Base-by-base conservation (phyloP, 1,284 basidiomycete species). In the Apiotrichum domesticum region DNA sequence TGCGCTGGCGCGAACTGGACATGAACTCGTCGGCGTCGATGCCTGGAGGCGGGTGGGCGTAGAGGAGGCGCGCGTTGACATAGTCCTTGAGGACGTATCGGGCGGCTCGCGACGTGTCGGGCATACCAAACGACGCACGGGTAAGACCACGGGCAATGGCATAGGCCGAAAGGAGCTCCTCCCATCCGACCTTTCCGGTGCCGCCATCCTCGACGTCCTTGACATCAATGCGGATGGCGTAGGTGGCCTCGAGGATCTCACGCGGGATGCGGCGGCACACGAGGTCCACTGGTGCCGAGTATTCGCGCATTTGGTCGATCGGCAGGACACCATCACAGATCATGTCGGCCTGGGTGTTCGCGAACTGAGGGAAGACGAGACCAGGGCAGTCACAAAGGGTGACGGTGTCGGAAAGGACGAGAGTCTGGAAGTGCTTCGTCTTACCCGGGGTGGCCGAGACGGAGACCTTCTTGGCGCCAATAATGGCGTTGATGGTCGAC, bases 401-500 rank as follows among this genome's bases (percentile, higher is more conserved):
- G 50, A 98, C 88, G 3, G 84, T 81, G 34, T 89, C 84, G 0
- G 93, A 93, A 33, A 98, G 82, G 63, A 93, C 84, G 62, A 98
- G 93, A 0, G 96, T 99, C 78, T 99, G 96, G 80, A 98, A 98
- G 77, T 98, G 96, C 74, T 99, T 99, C 35, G 96, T 99, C 77
- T 98, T 98, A 64, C 96, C 94, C 0, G 96, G 96, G 0, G 95
- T 98, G 0, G 93, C 86, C 2, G 94, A 98, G 7, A 97, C 95
- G 66, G 90, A 95, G 60, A 98, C 95, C 81, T 94, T 96, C 80
- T 98, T 97, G 46, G 80, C 74, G 14, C 81, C 82, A 34, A 83
- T 77, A 3, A 83, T 73, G 6, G 82, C 80, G 67, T 83, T 83
- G 77, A 83, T 81, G 13, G 81, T 81, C 32, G 79, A 80, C 11